A percentile compares a stretch with the other conserved stretches of the same genome.
Evolutionary conservation across 805 yeast genomes (phyloP).

Genomic region (Zygotorulaspora sp.): DNA sequence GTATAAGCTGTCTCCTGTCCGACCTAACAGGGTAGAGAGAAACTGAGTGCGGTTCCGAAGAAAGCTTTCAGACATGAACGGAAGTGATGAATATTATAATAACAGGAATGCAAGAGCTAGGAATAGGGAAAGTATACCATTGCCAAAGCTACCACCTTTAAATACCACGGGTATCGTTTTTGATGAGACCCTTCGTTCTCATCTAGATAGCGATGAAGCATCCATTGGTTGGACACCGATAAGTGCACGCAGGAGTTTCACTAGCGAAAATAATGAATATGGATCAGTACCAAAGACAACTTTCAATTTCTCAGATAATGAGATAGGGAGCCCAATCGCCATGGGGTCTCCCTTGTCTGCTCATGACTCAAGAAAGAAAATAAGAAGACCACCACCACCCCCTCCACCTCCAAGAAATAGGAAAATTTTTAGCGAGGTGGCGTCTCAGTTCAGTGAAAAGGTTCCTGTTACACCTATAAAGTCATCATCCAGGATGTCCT

Average conservation of each 20-base stretch:
- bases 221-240: conserved; percentile 28
- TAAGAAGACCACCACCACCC: conserved; percentile 28
- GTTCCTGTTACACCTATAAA: conserved; percentile 3
- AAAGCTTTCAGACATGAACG: not conserved
- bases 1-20: not conserved
- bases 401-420: conserved; percentile 17
- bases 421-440: not conserved
- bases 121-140: conserved; percentile 4
- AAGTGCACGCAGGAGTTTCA: conserved; percentile 4
- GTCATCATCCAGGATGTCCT: not conserved
- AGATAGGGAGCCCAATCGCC: conserved; percentile 3
- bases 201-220: conserved; percentile 9
- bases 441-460: conserved; percentile 9
- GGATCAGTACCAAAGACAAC: conserved; percentile 1
- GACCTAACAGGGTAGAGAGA: not conserved
- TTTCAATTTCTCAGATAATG: conserved; percentile 4
- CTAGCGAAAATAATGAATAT: not conserved
- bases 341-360: conserved; percentile 4
- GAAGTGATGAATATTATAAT: not conserved
- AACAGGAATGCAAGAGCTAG: conserved; percentile 1
- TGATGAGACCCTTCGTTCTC: conserved; percentile 9
- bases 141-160: conserved; percentile 33
- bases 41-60: not conserved
- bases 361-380: conserved; percentile 3
- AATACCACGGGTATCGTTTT: conserved; percentile 25